Base-by-base conservation (phyloP, 805 yeast species). In the Monosporozyma solicola region DNA sequence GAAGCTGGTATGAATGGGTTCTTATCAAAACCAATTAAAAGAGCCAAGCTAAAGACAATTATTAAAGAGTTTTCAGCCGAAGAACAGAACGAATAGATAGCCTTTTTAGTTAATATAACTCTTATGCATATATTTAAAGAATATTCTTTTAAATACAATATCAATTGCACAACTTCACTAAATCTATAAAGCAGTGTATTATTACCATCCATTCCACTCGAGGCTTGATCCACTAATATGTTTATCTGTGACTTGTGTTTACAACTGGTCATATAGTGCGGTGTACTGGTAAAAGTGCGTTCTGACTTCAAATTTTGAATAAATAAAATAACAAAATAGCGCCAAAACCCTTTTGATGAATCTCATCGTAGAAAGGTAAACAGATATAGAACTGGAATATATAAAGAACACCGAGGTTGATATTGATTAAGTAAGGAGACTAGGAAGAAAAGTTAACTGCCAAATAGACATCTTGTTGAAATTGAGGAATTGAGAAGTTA, bases 1-100 rank as follows among this genome's bases (percentile, higher is more conserved):
- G 84, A 81, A 20, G 83, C 85, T n/a, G 98, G 98, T 3, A 94
- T 92, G 98, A 75, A 84, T 57, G 95, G 94, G 15, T 92, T 92
- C 68, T 74, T 92, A 57, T 79, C 95, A 1, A 92, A 92, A 61
- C 99, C 99, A 0, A 82, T 90, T 24, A 77, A 87, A 66, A 76
- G 96, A 64, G 74, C 80, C 11, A 80, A 85, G 55, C 71, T 90
- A 57, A 76, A 82, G 56, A 78, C 80, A 56, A 78, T 86, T 32
- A 71, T 76, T 9, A 58, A 57, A 15, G 68, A 73, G 53, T 72
- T 59, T 53, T 67, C 67, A 37, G 58, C 60, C 3, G 55, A 43
- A 13, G 37, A 48, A 10, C 11, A 27, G n/a, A 32, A n/a, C 13
- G 3, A n/a, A 22, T 22, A 16, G 15, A 5, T 43, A 49, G 11